Evolutionary conservation across 2,329 filamentous ascomycete species (phyloP).

Genomic region (Cadophora luteo-olivacea): DNA sequence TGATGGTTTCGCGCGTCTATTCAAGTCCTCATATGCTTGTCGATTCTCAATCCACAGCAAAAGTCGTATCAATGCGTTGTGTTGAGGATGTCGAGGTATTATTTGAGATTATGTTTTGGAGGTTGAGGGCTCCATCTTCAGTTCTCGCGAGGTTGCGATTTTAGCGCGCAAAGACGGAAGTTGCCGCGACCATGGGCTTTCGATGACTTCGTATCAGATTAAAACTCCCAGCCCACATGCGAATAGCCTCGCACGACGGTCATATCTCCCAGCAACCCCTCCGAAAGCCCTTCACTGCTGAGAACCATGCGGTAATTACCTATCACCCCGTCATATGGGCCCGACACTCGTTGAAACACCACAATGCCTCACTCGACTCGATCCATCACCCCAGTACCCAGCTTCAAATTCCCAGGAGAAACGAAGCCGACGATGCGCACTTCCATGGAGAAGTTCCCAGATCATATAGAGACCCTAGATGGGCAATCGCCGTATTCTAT

Average conservation of each 20-base stretch:
- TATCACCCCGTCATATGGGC: conserved; percentile 26
- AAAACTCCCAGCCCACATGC: conserved; percentile 2
- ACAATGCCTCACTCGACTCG: conserved; percentile 53
- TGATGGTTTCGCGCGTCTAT: neutral
- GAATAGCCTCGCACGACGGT: conserved; percentile 11
- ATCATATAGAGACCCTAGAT: conserved; percentile 53
- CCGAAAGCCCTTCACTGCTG: conserved; percentile 5
- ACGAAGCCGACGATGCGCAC: conserved; percentile 36
- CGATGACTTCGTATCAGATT: conserved; percentile 25
- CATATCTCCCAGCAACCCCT: neutral
- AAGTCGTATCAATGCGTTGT: neutral
- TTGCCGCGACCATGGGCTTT: conserved; percentile 17
- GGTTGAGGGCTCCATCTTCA: conserved; percentile 7
- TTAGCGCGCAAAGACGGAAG: conserved; percentile 29
- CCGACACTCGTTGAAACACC: conserved; percentile 27
- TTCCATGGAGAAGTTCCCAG: conserved; percentile 64
- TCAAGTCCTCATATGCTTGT: neutral
- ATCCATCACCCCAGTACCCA: conserved; percentile 45
- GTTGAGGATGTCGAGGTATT: neutral
- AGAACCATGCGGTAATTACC: conserved; percentile 19
- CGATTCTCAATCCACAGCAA: neutral
- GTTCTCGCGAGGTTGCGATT: conserved; percentile 33
- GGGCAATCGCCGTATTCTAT: conserved; percentile 32
- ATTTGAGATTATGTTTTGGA: conserved; percentile 5
- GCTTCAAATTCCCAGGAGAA: conserved; percentile 42